phyloP scores from a whole-genome alignment of 495 filamentous ascomycete genomes.

The Podospora pseudopauciseta region DNA sequence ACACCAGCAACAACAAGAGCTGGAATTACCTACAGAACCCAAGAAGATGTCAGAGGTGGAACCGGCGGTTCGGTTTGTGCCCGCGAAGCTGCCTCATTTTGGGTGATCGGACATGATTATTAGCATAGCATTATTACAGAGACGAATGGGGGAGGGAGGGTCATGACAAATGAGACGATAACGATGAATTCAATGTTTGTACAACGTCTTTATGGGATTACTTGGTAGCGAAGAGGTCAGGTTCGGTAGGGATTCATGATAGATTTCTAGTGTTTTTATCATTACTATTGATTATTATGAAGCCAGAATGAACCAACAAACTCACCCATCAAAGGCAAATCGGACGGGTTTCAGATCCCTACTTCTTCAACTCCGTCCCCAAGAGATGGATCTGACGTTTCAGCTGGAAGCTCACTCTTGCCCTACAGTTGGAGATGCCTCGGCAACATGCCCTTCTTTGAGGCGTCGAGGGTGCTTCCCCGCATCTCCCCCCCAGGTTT shows the following conservation, averaged over 20 bases:
- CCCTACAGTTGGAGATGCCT: not conserved
- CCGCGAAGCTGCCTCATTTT: conserved; percentile 36
- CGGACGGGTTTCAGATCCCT: not conserved
- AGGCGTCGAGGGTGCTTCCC: not conserved
- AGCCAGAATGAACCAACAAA: no score
- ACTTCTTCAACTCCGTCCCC: not conserved
- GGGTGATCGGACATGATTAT: conserved; percentile 12
- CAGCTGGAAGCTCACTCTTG: not conserved
- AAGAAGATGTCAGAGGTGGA: not conserved
- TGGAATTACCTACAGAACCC: not conserved
- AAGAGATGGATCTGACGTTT: not conserved
- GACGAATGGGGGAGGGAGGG: not conserved
- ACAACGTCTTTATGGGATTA: no score
- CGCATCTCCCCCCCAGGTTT: not conserved
- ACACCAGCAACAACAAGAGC: not conserved
- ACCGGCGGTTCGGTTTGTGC: conserved; percentile 26
- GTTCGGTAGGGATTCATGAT: no score
- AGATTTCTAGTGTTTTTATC: no score
- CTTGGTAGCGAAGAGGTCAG: no score
- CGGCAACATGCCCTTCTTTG: not conserved
- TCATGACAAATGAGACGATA: no score
- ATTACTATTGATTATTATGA: no score
- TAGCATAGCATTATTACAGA: not conserved
- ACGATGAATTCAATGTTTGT: no score
- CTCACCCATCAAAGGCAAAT: not conserved